Conservation (phyloP, 1,139 yeast species). For the Geotrichum candidum region DNA sequence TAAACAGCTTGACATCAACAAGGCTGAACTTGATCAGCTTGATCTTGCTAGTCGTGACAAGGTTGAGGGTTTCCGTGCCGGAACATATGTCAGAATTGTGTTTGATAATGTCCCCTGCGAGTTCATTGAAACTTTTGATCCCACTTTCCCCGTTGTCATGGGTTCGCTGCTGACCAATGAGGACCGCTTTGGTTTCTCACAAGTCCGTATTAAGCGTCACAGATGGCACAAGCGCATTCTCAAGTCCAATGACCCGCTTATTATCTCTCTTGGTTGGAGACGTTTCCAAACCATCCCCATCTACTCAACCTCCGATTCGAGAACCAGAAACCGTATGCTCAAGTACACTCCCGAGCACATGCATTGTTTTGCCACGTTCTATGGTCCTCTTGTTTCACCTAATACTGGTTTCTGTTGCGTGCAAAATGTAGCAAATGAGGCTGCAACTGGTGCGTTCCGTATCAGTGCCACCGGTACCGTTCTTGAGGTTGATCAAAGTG, state of each 20-base stretch:
- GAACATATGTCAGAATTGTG: constrained; percentile 86
- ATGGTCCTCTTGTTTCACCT: constrained; percentile 96
- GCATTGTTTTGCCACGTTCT: constrained; percentile 91
- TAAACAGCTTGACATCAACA: constrained; percentile 89
- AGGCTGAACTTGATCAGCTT: constrained; percentile 58
- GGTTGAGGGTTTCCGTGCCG: constrained; percentile 90
- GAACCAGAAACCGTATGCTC: constrained; percentile 96
- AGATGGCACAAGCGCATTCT: constrained; percentile 98
- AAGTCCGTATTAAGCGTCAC: constrained; percentile 92
- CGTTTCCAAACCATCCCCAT: constrained; percentile 95
- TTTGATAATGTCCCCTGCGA: constrained; percentile 85
- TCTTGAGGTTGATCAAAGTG: constrained; percentile 81
- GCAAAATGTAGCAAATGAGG: constrained; percentile 74
- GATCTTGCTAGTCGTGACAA: constrained; percentile 68
- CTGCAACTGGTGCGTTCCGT: constrained; percentile 85
- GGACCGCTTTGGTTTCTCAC: constrained; percentile 86
- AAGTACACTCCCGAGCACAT: constrained; percentile 98
- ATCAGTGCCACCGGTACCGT: constrained; percentile 98
- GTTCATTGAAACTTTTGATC: constrained; percentile 78
- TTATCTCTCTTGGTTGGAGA: constrained; percentile 95
- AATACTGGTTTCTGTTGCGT: constrained; percentile 97
- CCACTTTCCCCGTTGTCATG: constrained; percentile 74
- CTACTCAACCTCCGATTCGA: constrained; percentile 91
- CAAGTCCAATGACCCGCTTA: constrained; percentile 92
- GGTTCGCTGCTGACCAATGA: constrained; percentile 92